phyloP scores from a whole-genome alignment of 2,329 filamentous ascomycete genomes.

The Coniochaeta sp. region DNA sequence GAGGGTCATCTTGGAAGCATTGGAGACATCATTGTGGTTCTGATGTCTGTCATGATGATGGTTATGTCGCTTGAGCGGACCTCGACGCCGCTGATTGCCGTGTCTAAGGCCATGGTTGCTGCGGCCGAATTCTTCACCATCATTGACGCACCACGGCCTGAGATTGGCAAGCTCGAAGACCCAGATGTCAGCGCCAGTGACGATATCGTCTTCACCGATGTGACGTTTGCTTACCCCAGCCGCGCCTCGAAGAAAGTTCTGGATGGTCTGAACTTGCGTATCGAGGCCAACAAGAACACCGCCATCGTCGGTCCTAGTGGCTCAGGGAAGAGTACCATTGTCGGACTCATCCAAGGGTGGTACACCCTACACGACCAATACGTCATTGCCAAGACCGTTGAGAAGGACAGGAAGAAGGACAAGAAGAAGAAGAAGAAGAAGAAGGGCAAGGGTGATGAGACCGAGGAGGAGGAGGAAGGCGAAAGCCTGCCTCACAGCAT shows the following conservation, averaged over 20 bases:
- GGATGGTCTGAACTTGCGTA: constrained; percentile 47
- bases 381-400: constrained; percentile 40
- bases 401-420: constrained; percentile 36
- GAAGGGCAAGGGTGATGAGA: constrained; percentile 17
- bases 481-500: constrained; percentile 13
- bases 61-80: constrained; percentile 49
- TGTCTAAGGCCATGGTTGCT: constrained; percentile 48
- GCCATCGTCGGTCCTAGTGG: constrained; percentile 69
- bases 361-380: constrained; percentile 53
- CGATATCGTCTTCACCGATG: constrained; percentile 53
- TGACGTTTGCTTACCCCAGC: constrained; percentile 68
- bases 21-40: constrained; percentile 46
- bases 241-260: constrained; percentile 57
- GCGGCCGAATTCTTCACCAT: constrained; percentile 51
- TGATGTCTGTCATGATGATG: constrained; percentile 52
- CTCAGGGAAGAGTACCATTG: constrained; percentile 67
- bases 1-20: constrained; percentile 39
- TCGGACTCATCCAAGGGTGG: constrained; percentile 65
- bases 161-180: constrained; percentile 30
- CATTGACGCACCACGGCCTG: constrained; percentile 37
- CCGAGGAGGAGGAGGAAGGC: constrained; percentile 20
- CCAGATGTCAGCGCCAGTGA: constrained; percentile 40
- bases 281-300: constrained; percentile 59
- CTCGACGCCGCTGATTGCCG: constrained; percentile 50
- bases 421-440: constrained; percentile 28